Evolutionary conservation across 768 basidiomycete genomes (phyloP).

Genomic region (Pilatotrama ljubarskyi): DNA sequence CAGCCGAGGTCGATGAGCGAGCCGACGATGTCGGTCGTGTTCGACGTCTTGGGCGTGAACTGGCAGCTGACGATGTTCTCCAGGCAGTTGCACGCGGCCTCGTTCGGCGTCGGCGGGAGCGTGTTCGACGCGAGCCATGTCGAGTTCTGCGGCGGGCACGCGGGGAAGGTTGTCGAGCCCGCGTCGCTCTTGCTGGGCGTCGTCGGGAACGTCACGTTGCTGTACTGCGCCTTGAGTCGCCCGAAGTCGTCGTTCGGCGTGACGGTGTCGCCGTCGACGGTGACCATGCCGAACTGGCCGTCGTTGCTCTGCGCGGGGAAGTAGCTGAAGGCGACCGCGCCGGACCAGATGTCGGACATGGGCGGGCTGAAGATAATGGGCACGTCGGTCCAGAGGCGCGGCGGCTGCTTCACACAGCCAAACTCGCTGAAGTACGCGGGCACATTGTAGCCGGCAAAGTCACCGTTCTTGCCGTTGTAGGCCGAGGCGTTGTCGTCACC

Average conservation of each 20-base stretch:
- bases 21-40: constrained; percentile 62
- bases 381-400: constrained; percentile 82
- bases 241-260: constrained; percentile 68
- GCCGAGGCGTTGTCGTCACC: constrained; percentile 58
- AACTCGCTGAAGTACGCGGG: constrained; percentile 91
- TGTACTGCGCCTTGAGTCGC: constrained; percentile 64
- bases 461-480: constrained; percentile 55
- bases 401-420: constrained; percentile 62
- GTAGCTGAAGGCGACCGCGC: constrained; percentile 87
- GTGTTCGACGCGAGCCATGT: constrained; percentile 63
- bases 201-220: constrained; percentile 55
- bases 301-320: constrained; percentile 76
- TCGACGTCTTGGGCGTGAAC: constrained; percentile 64
- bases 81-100: constrained; percentile 77
- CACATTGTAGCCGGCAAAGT: constrained; percentile 68
- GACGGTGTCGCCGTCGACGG: constrained; percentile 69
- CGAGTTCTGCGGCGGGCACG: constrained; percentile 65
- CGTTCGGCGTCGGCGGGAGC: constrained; percentile 84
- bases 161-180: constrained; percentile 46
- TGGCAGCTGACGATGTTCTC: constrained; percentile 66
- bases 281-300: constrained; percentile 86
- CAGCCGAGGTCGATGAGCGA: constrained; percentile 68
- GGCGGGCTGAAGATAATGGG: constrained; percentile 66
- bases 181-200: constrained; percentile 60
- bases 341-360: constrained; percentile 83